phyloP scores from a whole-genome alignment of 495 filamentous ascomycete species.

The Bryoglossum gracile region DNA sequence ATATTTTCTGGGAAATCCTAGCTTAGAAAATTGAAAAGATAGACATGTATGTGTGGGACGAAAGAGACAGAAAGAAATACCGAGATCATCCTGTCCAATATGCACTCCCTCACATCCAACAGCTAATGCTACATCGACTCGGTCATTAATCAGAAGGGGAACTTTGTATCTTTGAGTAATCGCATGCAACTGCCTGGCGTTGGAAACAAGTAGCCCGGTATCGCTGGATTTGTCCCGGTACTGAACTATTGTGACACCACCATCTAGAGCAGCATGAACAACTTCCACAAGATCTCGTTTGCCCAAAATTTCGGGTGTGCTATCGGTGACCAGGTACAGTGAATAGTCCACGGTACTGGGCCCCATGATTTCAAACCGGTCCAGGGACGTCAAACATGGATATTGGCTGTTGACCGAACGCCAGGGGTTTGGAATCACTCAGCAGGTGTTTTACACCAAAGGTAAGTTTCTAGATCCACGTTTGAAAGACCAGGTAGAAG shows the following conservation, averaged over 20 bases:
- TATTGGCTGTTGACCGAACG: too few species aligned
- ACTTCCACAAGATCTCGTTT: slow-evolving; percentile 60
- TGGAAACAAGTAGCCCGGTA: slow-evolving; percentile 63
- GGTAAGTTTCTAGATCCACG: too few species aligned
- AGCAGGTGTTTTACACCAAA: too few species aligned
- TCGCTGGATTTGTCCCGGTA: slow-evolving; percentile 83
- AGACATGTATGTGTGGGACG: too few species aligned
- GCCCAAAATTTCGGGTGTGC: slow-evolving; percentile 70
- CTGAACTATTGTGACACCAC: slow-evolving; percentile 84
- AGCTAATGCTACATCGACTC: slow-evolving; percentile 85
- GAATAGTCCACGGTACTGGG: slow-evolving; percentile 39
- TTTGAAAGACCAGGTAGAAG: too few species aligned
- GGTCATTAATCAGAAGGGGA: slow-evolving; percentile 90
- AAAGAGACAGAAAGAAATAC: slow-evolving; percentile 40
- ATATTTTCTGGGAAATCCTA: too few species aligned
- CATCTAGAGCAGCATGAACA: slow-evolving; percentile 68
- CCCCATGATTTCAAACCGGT: too few species aligned
- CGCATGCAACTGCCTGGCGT: slow-evolving; percentile 59
- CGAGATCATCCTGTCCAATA: slow-evolving; percentile 90
- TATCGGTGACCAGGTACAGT: slow-evolving; percentile 90
- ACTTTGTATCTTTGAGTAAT: slow-evolving; percentile 61
- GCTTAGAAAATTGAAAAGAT: too few species aligned
- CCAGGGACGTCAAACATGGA: too few species aligned
- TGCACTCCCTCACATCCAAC: slow-evolving; percentile 86
- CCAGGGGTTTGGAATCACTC: too few species aligned